These are phyloP conservation scores for Lichtheimia ramosa DNA, from an alignment of 371 early-diverging fungal genomes.

Conservation along the genomic window DNA sequence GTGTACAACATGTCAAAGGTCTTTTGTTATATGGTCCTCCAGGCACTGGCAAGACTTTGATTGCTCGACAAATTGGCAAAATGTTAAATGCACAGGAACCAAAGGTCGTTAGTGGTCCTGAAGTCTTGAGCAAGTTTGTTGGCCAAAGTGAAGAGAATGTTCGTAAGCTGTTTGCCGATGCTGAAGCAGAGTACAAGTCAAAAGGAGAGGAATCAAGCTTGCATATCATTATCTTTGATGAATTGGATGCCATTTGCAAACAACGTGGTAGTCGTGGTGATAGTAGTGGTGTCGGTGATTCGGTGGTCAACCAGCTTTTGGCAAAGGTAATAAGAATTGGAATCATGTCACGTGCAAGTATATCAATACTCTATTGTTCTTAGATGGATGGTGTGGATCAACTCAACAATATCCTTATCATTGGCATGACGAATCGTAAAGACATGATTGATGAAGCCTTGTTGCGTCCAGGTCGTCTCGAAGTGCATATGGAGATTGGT, in stretches of 20 bases:
- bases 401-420: constrained; percentile 94
- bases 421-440: constrained; percentile 99
- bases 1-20: constrained; percentile 95
- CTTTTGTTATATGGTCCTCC: constrained; percentile 93
- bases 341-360: no score
- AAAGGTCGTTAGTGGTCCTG: constrained; percentile 98
- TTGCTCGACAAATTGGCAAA: constrained; percentile 99
- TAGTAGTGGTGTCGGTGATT: constrained; percentile 97
- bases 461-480: constrained; percentile 96
- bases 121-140: constrained; percentile 98
- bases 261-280: constrained; percentile 95
- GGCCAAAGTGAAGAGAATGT: constrained; percentile 99
- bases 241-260: constrained; percentile 99
- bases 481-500: constrained; percentile 96
- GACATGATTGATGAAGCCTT: constrained; percentile 99
- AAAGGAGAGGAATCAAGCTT: constrained; percentile 93
- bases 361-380: background rate
- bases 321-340: constrained; percentile 72
- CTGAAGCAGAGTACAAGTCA: constrained; percentile 95
- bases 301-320: constrained; percentile 98
- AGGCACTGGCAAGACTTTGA: constrained; percentile 99
- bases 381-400: constrained; percentile 99
- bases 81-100: constrained; percentile 98
- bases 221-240: constrained; percentile 99
- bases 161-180: constrained; percentile 97